Conservation (phyloP, 2,329 filamentous ascomycete species). For the Leptographium lundbergii region DNA sequence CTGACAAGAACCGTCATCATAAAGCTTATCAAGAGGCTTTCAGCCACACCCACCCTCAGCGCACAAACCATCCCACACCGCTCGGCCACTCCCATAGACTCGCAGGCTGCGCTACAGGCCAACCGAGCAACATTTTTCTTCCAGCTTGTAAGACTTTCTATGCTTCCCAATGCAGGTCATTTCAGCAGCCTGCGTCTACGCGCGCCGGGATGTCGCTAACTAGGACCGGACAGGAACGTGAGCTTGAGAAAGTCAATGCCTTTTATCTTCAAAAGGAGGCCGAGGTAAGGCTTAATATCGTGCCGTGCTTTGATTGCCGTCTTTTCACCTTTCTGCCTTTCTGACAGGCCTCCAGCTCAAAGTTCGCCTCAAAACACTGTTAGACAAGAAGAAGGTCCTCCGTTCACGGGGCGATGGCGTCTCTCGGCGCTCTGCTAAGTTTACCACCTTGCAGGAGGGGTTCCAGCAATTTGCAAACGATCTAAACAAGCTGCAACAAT, state of each 20-base stretch:
- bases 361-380: conserved; percentile 76
- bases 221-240: conserved; percentile 62
- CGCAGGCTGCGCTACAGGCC: conserved; percentile 82
- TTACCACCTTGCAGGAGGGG: conserved; percentile 88
- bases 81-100: conserved; percentile 43
- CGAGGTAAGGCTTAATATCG: conserved; percentile 49
- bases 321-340: background rate
- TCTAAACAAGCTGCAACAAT: conserved; percentile 94
- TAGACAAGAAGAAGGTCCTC: conserved; percentile 89
- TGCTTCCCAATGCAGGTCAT: background rate
- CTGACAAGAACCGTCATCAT: conserved; percentile 20
- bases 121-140: conserved; percentile 99
- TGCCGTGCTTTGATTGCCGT: no score
- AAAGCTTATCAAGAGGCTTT: conserved; percentile 96
- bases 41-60: conserved; percentile 72
- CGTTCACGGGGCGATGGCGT: conserved; percentile 65
- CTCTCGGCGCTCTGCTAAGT: conserved; percentile 82
- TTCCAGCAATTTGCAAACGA: conserved; percentile 96
- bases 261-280: conserved; percentile 98
- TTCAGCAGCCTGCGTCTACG: no score
- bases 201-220: conserved; percentile 17
- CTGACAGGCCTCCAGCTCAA: conserved; percentile 52
- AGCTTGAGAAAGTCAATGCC: conserved; percentile 95
- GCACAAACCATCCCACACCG: conserved; percentile 55
- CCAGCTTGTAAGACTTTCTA: conserved; percentile 55